These are phyloP conservation scores for Malus asiatica DNA, from an alignment of 306 rosid genomes.

Conservation along the genomic window DNA sequence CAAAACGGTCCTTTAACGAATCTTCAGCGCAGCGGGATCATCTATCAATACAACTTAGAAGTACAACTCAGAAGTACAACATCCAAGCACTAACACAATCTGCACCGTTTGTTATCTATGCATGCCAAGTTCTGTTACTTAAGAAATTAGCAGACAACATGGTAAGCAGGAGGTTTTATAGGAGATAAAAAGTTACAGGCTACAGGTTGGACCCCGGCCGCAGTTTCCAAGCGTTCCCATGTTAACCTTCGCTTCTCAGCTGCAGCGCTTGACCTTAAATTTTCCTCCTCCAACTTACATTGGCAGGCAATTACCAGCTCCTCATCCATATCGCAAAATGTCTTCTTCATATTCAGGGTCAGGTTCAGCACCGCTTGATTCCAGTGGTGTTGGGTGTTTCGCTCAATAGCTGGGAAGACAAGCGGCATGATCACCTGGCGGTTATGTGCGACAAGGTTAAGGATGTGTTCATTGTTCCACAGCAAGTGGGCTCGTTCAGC, in stretches of 20 bases:
- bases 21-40: slow-evolving; percentile 25
- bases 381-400: slow-evolving; percentile 79
- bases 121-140: slow-evolving; percentile 10
- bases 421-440: slow-evolving; percentile 77
- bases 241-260: slow-evolving; percentile 75
- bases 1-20: slow-evolving; percentile 12
- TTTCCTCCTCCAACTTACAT: slow-evolving; percentile 67
- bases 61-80: slow-evolving; percentile 24
- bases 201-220: slow-evolving; percentile 35
- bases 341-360: slow-evolving; percentile 70
- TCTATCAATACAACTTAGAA: slow-evolving; percentile 25
- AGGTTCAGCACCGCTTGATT: slow-evolving; percentile 90
- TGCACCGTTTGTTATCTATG: slow-evolving; percentile 7
- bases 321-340: slow-evolving; percentile 79
- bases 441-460: slow-evolving; percentile 70
- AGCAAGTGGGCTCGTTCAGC: slow-evolving; percentile 94
- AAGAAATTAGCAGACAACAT: slow-evolving; percentile 64
- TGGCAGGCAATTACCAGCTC: slow-evolving; percentile 73
- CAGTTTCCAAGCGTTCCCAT: slow-evolving; percentile 83
- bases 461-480: slow-evolving; percentile 90
- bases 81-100: slow-evolving; percentile 33
- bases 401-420: slow-evolving; percentile 78
- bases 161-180: slow-evolving; percentile 60
- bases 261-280: slow-evolving; percentile 28
- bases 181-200: slow-evolving; percentile 46